Evolutionary conservation across 1,284 basidiomycete genomes (phyloP), one percentile per base, ranked within the genome.

Genomic region (Apiotrichum akiyoshidainum): DNA sequence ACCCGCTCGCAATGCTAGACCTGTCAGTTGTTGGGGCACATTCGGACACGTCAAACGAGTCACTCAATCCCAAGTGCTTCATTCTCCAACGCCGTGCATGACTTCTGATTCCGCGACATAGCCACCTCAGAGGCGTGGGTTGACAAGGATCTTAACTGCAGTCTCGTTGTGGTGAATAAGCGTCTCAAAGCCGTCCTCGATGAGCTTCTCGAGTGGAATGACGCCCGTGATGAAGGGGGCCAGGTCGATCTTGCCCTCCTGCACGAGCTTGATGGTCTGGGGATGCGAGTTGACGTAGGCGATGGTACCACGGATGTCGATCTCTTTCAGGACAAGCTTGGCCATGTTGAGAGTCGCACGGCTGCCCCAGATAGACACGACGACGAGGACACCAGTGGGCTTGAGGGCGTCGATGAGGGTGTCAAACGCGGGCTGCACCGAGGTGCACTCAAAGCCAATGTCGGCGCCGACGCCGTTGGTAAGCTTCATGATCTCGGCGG

Each of bases 71-170:
- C n/a, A n/a, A n/a, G n/a, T n/a, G n/a, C n/a, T n/a, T n/a, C n/a
- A n/a, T n/a, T n/a, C n/a, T n/a, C n/a, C n/a, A n/a, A n/a, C n/a
- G n/a, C n/a, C n/a, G n/a, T n/a, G n/a, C n/a, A n/a, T n/a, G n/a
- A 11, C 12, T 16, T 11, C 37, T 11, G 12, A 11, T 13, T 37
- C 14, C 2, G 12, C 37, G 10, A 11, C 37, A 11, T 10, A 10
- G 5, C 37, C 19, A 19, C 22, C 4, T 13, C 31, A 50, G 34
- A 46, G 40, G 39, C 46, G 44, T 1, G 61, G 61, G 46, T 63
- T 46, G n/a, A 63, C 61, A 26, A 63, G 58, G n/a, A 63, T 63
- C 58, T 63, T 63, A 53, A 63, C 61, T 1, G 58, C 58, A 34
- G 58, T 60, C 47, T 63, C 61, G 51, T 63, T 63, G 12, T 51